Conservation (phyloP, 352 stramenopile genomes). For the Globisporangium heterothallicum region DNA sequence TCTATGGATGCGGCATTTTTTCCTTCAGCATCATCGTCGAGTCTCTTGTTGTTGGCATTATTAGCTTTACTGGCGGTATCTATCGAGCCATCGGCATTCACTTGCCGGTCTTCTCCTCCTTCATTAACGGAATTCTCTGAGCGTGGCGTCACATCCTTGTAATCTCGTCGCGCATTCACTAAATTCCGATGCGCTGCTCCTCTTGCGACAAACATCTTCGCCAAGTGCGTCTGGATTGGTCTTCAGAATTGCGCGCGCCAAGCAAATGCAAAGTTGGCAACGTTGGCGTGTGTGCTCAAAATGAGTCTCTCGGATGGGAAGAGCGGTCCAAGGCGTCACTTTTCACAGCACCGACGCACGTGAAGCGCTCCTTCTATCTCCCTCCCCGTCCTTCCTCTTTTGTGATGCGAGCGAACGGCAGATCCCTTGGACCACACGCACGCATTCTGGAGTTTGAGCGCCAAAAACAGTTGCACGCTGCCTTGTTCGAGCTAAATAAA, state of each 20-base stretch:
- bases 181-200: constrained; percentile 19
- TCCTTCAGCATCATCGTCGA: not conserved
- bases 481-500: not conserved
- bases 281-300: not conserved
- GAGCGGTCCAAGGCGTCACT: not conserved
- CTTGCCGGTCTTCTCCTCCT: constrained; percentile 17
- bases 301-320: not conserved
- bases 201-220: constrained; percentile 23
- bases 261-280: no score
- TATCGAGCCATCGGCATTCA: constrained; percentile 3
- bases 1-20: not conserved
- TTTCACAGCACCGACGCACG: not conserved
- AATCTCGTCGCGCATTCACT: constrained; percentile 13
- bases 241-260: not conserved
- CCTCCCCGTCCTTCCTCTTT: not conserved
- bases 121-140: constrained; percentile 7
- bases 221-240: not conserved
- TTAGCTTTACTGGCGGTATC: not conserved
- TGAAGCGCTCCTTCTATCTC: not conserved
- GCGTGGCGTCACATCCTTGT: constrained; percentile 1
- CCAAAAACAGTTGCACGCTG: not conserved
- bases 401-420: not conserved
- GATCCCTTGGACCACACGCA: no score
- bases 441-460: not conserved
- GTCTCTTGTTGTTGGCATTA: not conserved